Conservation (phyloP, 1,284 basidiomycete genomes). For the Cystobasidium sp. region DNA sequence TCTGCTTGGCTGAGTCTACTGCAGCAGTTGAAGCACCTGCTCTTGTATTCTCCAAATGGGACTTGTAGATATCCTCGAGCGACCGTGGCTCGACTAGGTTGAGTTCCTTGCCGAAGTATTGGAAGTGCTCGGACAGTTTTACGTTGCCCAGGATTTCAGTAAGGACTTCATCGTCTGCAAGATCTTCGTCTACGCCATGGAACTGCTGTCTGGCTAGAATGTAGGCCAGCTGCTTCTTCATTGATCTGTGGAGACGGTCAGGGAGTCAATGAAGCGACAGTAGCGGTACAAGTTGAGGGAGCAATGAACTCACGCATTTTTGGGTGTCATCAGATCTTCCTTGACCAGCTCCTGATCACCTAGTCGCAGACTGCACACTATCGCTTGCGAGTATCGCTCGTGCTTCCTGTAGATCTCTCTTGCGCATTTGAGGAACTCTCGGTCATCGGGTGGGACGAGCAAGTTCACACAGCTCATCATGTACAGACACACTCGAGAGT, state of each 20-base stretch:
- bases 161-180: slow-evolving; percentile 71
- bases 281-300: neutral
- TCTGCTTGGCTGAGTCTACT: slow-evolving; percentile 91
- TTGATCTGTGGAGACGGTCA: slow-evolving; percentile 64
- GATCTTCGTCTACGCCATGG: slow-evolving; percentile 66
- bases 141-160: slow-evolving; percentile 82
- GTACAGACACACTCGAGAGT: slow-evolving; percentile 91
- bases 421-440: slow-evolving; percentile 85
- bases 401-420: slow-evolving; percentile 89
- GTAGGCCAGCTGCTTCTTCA: slow-evolving; percentile 96
- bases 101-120: slow-evolving; percentile 91
- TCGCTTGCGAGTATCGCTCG: slow-evolving; percentile 87
- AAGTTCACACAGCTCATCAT: slow-evolving; percentile 95
- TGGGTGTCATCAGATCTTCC: slow-evolving; percentile 82
- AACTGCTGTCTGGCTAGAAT: slow-evolving; percentile 90
- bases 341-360: slow-evolving; percentile 80
- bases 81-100: slow-evolving; percentile 87
- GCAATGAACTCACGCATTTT: slow-evolving; percentile 69
- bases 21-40: slow-evolving; percentile 64
- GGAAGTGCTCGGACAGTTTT: slow-evolving; percentile 81
- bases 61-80: slow-evolving; percentile 97
- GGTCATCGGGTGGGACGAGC: slow-evolving; percentile 90
- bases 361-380: slow-evolving; percentile 83
- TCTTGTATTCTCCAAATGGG: slow-evolving; percentile 86
- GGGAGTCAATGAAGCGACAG: slow-evolving; percentile 38